phyloP scores from a whole-genome alignment of 345 rosid species.

The Chamaenerion angustifolium region DNA sequence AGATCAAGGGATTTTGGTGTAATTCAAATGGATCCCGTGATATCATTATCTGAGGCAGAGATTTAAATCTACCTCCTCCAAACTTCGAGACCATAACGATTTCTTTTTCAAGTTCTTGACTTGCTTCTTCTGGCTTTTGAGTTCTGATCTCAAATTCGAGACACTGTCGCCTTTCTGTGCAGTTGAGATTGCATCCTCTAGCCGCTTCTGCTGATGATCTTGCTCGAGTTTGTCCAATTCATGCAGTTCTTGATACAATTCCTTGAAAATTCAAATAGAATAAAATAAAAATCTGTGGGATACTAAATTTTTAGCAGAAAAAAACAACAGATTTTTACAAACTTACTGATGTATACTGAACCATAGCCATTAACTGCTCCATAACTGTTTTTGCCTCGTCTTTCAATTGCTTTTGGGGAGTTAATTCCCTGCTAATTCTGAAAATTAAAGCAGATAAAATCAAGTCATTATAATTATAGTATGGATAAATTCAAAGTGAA shows the following conservation, averaged over 20 bases:
- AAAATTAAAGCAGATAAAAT: background rate
- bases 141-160: constrained; percentile 47
- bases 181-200: constrained; percentile 66
- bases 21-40: background rate
- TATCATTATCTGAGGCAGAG: background rate
- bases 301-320: too few relatives aligned
- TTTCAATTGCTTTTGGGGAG: constrained; percentile 52
- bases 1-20: background rate
- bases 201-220: constrained; percentile 13
- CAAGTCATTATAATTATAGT: background rate
- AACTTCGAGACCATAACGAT: constrained; percentile 76
- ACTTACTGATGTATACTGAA: constrained; percentile 82
- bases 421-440: constrained; percentile 58
- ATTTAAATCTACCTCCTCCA: constrained; percentile 55
- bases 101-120: constrained; percentile 71
- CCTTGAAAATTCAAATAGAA: too few relatives aligned
- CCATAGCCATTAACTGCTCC: constrained; percentile 52
- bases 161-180: constrained; percentile 53
- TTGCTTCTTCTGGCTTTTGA: constrained; percentile 61
- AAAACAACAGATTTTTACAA: too few relatives aligned
- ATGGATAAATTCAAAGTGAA: background rate
- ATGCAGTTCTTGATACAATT: too few relatives aligned
- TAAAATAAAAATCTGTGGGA: too few relatives aligned
- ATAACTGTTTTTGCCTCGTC: constrained; percentile 52
- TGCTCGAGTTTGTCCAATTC: too few relatives aligned